Percentiles rank a stretch among this genome's conserved stretches.
Conservation (phyloP, 768 basidiomycete species). For the Tulasnella sp. region DNA sequence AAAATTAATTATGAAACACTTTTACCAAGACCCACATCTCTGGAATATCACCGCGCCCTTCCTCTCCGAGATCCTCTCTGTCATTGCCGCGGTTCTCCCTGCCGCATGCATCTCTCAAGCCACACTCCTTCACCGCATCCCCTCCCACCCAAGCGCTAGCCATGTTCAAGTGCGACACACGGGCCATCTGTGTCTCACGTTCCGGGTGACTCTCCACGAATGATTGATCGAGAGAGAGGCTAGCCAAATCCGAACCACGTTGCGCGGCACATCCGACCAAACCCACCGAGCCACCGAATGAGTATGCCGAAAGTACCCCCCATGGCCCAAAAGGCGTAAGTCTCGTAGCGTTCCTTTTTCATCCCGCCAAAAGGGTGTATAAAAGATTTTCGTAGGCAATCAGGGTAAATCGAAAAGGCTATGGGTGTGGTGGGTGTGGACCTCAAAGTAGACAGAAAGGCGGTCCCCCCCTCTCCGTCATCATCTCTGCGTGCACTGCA, state of each 20-base stretch:
- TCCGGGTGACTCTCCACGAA: too few species aligned
- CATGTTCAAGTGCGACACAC: too few species aligned
- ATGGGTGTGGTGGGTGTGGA: too few species aligned
- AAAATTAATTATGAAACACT: background rate
- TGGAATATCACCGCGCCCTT: too few species aligned
- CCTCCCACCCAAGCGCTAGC: too few species aligned
- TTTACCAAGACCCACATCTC: background rate
- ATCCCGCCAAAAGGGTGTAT: too few species aligned
- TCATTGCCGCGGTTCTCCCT: background rate
- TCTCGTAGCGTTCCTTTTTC: background rate
- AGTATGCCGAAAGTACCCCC: background rate
- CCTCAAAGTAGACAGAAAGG: too few species aligned
- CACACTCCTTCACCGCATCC: background rate
- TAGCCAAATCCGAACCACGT: background rate
- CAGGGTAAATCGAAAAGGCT: too few species aligned
- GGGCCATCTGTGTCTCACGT: too few species aligned
- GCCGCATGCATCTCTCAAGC: background rate
- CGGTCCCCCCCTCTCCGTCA: too few species aligned
- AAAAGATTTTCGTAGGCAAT: too few species aligned
- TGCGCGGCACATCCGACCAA: background rate
- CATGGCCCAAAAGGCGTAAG: background rate
- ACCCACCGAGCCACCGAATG: background rate
- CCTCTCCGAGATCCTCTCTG: background rate
- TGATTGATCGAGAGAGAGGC: background rate
- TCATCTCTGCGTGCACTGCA: too few species aligned